Evolutionary conservation across 345 rosid species (phyloP).

Genomic region (Brassica nigra): DNA sequence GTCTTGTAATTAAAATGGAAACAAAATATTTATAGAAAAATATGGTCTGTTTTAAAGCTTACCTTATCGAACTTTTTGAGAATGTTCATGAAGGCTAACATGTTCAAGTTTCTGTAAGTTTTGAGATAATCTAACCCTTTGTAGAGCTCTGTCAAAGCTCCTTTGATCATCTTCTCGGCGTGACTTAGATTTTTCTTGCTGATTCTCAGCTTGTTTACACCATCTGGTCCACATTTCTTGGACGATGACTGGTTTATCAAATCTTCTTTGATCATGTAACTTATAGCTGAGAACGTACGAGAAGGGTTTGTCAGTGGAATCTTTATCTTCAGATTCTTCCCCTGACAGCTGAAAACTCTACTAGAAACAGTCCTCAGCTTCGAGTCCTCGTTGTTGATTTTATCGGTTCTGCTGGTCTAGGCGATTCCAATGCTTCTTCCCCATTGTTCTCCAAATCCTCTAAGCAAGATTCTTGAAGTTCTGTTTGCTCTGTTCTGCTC

Average conservation of each 20-base stretch:
- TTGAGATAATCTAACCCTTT: constrained; percentile 88
- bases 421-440: constrained; percentile 44
- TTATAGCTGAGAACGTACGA: constrained; percentile 80
- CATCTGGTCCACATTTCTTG: constrained; percentile 57
- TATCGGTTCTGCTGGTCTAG: constrained; percentile 48
- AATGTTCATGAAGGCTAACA: constrained; percentile 95
- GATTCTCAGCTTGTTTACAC: constrained; percentile 61
- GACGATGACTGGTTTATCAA: constrained; percentile 65
- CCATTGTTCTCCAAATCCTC: constrained; percentile 50
- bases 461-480: constrained; percentile 46
- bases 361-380: constrained; percentile 51
- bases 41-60: constrained; percentile 13
- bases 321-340: constrained; percentile 77
- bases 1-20: background rate
- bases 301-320: constrained; percentile 86
- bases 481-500: constrained; percentile 59
- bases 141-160: constrained; percentile 81
- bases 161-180: constrained; percentile 92
- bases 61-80: constrained; percentile 96
- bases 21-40: background rate
- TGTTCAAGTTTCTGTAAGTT: constrained; percentile 92
- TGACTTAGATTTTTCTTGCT: constrained; percentile 75
- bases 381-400: constrained; percentile 49
- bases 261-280: constrained; percentile 74
- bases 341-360: constrained; percentile 62